Evolutionary conservation across 352 stramenopile genomes (phyloP).

Genomic region (Pythium monospermum): DNA sequence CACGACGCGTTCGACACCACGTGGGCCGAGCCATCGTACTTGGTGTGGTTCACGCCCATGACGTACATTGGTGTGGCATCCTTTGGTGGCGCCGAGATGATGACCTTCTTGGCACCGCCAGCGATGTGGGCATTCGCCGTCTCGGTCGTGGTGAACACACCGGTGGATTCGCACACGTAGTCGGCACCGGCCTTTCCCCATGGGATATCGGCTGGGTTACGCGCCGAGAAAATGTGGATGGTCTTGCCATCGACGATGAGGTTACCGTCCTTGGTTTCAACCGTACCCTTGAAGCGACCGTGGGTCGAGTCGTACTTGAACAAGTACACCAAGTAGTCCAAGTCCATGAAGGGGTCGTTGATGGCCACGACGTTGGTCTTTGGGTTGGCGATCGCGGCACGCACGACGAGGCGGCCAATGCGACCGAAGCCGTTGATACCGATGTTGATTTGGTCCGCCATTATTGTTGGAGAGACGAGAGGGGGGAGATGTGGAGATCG

Average conservation of each 20-base stretch:
- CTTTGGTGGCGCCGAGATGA: conserved; percentile 95
- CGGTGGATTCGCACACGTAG: conserved; percentile 96
- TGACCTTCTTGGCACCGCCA: conserved; percentile 94
- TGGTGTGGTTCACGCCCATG: conserved; percentile 92
- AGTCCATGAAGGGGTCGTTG: conserved; percentile 59
- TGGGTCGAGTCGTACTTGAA: conserved; percentile 98
- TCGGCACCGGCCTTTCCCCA: conserved; percentile 80
- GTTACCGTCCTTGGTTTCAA: conserved; percentile 86
- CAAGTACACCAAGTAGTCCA: conserved; percentile 85
- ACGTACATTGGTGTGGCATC: conserved; percentile 94
- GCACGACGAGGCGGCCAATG: conserved; percentile 46
- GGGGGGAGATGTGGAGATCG: background rate
- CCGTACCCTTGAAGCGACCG: conserved; percentile 85
- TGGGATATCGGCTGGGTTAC: conserved; percentile 62
- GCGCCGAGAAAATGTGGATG: conserved; percentile 36
- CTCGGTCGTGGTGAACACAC: conserved; percentile 92
- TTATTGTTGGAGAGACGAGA: conserved; percentile 13
- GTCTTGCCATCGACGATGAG: conserved; percentile 41
- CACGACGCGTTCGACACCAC: conserved; percentile 80
- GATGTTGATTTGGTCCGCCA: conserved; percentile 37
- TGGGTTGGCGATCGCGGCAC: conserved; percentile 43
- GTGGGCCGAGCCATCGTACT: conserved; percentile 83
- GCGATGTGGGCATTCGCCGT: conserved; percentile 80
- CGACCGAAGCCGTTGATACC: conserved; percentile 55
- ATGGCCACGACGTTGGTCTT: conserved; percentile 48